A percentile compares a stretch with the other conserved stretches of the same genome.
phyloP scores from a whole-genome alignment of 2,329 filamentous ascomycete species.

The Tolypocladium cylindrosporum region DNA sequence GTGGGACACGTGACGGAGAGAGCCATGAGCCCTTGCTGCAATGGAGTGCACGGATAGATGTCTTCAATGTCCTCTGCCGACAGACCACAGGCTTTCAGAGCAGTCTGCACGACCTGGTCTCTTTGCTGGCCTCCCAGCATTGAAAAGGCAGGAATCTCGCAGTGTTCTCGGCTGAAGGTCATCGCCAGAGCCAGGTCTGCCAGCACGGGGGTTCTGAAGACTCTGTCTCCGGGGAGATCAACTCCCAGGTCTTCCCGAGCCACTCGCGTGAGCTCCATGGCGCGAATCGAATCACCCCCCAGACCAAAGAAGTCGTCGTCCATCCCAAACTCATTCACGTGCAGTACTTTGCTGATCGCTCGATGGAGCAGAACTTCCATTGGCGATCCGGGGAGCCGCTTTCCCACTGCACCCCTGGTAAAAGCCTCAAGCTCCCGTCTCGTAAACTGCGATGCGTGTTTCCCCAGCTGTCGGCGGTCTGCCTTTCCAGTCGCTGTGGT shows the following conservation, averaged over 20 bases:
- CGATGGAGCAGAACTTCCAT: not conserved
- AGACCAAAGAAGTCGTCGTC: conserved; percentile 28
- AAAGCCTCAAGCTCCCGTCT: not conserved
- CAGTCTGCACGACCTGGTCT: not conserved
- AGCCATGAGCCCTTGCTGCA: conserved; percentile 26
- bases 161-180: not conserved
- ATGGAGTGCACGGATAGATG: conserved; percentile 23
- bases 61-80: conserved; percentile 14
- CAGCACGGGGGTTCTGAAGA: conserved; percentile 4
- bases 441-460: not conserved
- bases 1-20: conserved; percentile 12
- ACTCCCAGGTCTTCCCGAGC: conserved; percentile 13
- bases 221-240: conserved; percentile 2
- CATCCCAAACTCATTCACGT: conserved; percentile 12
- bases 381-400: not conserved
- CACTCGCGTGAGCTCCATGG: conserved; percentile 30
- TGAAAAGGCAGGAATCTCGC: conserved; percentile 2
- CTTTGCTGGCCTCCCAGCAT: not conserved
- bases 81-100: not conserved
- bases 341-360: not conserved
- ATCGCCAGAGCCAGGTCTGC: conserved; percentile 1
- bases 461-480: conserved; percentile 6
- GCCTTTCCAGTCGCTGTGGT: conserved; percentile 10
- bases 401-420: not conserved
- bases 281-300: conserved; percentile 33